phyloP scores from a whole-genome alignment of 2,329 filamentous ascomycete species.

The Myotisia sp. region DNA sequence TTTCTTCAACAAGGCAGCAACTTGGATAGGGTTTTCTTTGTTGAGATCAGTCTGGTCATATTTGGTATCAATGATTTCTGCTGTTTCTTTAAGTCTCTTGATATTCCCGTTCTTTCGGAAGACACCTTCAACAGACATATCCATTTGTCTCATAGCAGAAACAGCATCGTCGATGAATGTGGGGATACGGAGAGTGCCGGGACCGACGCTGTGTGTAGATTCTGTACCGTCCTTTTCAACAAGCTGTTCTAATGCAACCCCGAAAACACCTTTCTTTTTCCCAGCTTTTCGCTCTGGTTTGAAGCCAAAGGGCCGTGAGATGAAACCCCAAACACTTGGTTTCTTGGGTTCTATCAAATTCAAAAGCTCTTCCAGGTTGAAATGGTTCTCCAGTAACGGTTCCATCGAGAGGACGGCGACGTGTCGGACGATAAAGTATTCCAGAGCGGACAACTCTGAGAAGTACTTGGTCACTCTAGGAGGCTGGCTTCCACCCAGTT shows the following conservation, averaged over 20 bases:
- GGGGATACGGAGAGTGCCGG: constrained; percentile 76
- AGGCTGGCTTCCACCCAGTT: constrained; percentile 35
- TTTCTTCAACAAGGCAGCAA: constrained; percentile 86
- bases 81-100: constrained; percentile 74
- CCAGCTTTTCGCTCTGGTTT: constrained; percentile 48
- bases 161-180: constrained; percentile 92
- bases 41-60: constrained; percentile 75
- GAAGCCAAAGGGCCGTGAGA: constrained; percentile 89
- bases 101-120: constrained; percentile 99
- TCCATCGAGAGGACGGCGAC: constrained; percentile 92
- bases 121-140: constrained; percentile 94
- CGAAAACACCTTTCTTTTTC: constrained; percentile 91
- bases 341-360: constrained; percentile 87
- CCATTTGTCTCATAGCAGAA: constrained; percentile 93
- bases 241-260: constrained; percentile 72
- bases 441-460: constrained; percentile 82
- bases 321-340: constrained; percentile 94
- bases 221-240: constrained; percentile 90
- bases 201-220: constrained; percentile 92
- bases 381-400: constrained; percentile 74
- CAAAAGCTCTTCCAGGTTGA: constrained; percentile 84
- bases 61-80: constrained; percentile 73
- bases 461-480: constrained; percentile 67
- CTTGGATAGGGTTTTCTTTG: constrained; percentile 79
- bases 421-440: constrained; percentile 95